Evolutionary conservation across 2,329 filamentous ascomycete species (phyloP), one percentile per base, ranked within the genome.

Genomic region (Apiospora aurea): DNA sequence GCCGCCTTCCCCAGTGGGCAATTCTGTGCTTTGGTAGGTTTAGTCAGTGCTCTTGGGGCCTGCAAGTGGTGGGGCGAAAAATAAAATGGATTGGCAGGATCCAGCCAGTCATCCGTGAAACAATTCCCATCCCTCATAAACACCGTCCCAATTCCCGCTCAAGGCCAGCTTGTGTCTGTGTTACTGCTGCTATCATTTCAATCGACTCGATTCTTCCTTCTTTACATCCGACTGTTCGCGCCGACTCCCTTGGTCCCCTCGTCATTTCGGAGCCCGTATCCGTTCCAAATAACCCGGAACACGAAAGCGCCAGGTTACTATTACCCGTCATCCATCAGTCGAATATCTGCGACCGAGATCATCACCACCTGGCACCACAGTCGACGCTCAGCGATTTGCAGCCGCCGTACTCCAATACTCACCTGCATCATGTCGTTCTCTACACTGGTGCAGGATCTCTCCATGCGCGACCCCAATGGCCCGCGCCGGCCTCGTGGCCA

Each of bases 381-480:
- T n/a, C 57, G 57, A 64, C 57, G 18, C 29, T 41, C 57, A 18
- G 34, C n/a, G 34, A n/a, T 34, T 34, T 38, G 13, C 53, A 21
- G 7, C 29, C 26, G 10, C 41, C 49, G 44, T 29, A 29, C 26
- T 29, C 43, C 69, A 44, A 24, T 70, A 29, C 41, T 24, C n/a
- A 38, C 18, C n/a, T 38, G 16, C 75, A 79, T 70, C 73, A 92
- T 92, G 90, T 92, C 90, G 47, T 92, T 92, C 83, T 92, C 90
- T 53, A 91, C 87, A 78, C 88, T 92, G 70, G 89, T 92, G 34
- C 90, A 92, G 75, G 90, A 92, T 75, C 82, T 92, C 74, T 87
- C 87, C 41, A 86, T 91, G 74, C 89, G 89, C 77, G 89, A 91
- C 78, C 81, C 83, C 75, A 79, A 77, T 72, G 83, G 81, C 74